Evolutionary conservation across 1,284 basidiomycete genomes (phyloP).

Genomic region (Boletus mariae): DNA sequence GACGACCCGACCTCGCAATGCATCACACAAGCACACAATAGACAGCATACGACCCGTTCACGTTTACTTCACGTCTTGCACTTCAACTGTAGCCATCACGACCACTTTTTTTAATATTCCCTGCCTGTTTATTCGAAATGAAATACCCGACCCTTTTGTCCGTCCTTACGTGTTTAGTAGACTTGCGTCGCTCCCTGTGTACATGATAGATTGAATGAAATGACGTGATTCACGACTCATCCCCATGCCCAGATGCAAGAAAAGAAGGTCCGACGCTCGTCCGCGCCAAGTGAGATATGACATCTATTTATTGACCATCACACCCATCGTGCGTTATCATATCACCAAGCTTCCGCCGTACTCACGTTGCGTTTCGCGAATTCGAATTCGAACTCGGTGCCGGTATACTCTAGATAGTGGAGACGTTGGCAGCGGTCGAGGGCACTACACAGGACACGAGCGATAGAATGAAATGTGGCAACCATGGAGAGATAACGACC

Average conservation of each 20-base stretch:
- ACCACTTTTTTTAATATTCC: neutral
- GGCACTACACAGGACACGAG: no score
- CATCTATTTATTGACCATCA: neutral
- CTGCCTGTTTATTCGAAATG: conserved; percentile 4
- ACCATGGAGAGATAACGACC: neutral
- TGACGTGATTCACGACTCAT: neutral
- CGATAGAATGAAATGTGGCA: neutral
- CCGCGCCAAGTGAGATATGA: neutral
- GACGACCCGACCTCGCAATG: conserved; percentile 17
- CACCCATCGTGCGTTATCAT: no score
- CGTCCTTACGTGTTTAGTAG: conserved; percentile 10
- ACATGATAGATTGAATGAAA: neutral
- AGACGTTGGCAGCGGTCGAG: neutral
- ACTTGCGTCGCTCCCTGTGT: neutral
- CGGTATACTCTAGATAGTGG: neutral
- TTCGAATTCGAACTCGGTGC: neutral
- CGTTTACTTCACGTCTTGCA: neutral
- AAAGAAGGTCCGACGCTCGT: neutral
- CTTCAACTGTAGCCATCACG: neutral
- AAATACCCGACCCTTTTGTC: conserved; percentile 22
- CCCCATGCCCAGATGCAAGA: neutral
- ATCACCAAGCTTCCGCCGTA: neutral
- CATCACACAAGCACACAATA: conserved; percentile 23
- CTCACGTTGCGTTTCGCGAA: neutral
- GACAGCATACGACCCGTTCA: conserved; percentile 15